Percentiles rank a stretch among this genome's conserved stretches.
phyloP scores from a whole-genome alignment of 139 green algal species.

The Chlamydomonas incerta region DNA sequence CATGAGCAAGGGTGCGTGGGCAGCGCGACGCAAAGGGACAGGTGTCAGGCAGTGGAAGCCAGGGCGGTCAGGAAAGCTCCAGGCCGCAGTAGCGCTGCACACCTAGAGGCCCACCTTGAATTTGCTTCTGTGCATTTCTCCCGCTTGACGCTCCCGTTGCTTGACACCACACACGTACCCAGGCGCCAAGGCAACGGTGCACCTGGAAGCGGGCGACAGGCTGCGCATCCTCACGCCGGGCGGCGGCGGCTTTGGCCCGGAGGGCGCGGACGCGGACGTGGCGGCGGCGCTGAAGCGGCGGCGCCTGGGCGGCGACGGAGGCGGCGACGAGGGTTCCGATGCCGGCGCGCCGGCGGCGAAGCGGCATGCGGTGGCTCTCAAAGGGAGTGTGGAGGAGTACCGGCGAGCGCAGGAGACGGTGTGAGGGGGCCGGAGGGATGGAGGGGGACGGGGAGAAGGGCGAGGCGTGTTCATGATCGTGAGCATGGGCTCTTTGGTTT shows the following conservation, averaged over 20 bases:
- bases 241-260: constrained; percentile 72
- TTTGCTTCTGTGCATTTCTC: too few relatives aligned
- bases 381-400: constrained; percentile 50
- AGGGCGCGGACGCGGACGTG: not conserved
- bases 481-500: too few relatives aligned
- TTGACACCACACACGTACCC: too few relatives aligned
- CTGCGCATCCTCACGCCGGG: constrained; percentile 83
- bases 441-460: not conserved
- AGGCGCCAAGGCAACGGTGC: constrained; percentile 83
- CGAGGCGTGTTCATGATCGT: too few relatives aligned
- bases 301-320: not conserved
- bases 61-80: too few relatives aligned
- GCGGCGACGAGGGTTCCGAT: not conserved
- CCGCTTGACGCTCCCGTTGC: too few relatives aligned
- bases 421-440: constrained; percentile 21
- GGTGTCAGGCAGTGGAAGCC: too few relatives aligned
- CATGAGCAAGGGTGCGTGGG: too few relatives aligned
- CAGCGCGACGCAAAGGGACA: too few relatives aligned
- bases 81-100: too few relatives aligned
- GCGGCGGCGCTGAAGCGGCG: not conserved
- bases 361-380: constrained; percentile 15
- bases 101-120: too few relatives aligned
- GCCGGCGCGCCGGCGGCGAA: not conserved
- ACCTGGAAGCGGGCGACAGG: constrained; percentile 69
- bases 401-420: constrained; percentile 62